These are phyloP conservation scores for Sporothrix humicola DNA, from an alignment of 2,329 filamentous ascomycete genomes.

Conservation along the genomic window DNA sequence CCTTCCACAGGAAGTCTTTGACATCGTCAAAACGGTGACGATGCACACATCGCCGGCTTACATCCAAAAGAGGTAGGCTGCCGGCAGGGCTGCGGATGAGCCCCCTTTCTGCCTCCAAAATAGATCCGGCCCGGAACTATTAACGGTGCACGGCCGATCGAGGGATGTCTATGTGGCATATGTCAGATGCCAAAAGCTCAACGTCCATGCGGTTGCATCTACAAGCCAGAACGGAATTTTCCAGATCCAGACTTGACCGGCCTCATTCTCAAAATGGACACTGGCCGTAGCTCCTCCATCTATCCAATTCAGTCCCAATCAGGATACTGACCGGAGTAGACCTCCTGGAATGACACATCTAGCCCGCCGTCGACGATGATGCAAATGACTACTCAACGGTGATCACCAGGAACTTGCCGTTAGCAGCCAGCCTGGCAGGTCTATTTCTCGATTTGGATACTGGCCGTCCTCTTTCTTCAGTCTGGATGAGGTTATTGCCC, in stretches of 20 bases:
- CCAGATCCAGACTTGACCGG: not conserved
- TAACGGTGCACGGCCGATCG: conserved; percentile 3
- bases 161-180: not conserved
- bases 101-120: not conserved
- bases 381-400: too few relatives aligned
- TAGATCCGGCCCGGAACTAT: not conserved
- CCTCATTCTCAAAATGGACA: not conserved
- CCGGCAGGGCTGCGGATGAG: not conserved
- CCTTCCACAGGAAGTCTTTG: too few relatives aligned
- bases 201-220: too few relatives aligned
- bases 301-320: not conserved
- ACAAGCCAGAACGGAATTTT: not conserved
- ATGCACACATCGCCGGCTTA: not conserved
- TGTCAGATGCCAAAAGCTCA: too few relatives aligned
- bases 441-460: not conserved
- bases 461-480: not conserved
- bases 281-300: not conserved
- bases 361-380: too few relatives aligned
- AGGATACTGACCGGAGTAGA: not conserved
- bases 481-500: not conserved
- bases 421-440: not conserved
- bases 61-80: not conserved
- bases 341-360: too few relatives aligned
- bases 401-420: not conserved
- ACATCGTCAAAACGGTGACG: not conserved